Conservation (phyloP, 1,284 basidiomycete genomes). For the Leccinum cinnamomeum region DNA sequence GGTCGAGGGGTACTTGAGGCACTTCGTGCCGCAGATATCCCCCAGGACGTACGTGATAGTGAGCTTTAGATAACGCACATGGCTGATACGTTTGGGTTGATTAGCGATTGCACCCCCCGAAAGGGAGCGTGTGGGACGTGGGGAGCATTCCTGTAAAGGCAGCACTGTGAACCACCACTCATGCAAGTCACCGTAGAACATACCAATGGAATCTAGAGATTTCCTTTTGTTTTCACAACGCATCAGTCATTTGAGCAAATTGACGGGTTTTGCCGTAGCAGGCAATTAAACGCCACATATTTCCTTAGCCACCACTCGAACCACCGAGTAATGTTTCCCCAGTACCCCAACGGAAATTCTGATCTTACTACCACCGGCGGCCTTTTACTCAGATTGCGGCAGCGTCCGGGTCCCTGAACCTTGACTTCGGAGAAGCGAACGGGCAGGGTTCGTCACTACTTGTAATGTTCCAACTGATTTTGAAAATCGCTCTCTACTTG, state of each 20-base stretch:
- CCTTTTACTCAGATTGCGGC: constrained; percentile 3
- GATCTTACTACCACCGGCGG: not conserved
- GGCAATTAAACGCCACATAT: constrained; percentile 32
- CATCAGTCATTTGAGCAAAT: not conserved
- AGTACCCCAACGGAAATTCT: constrained; percentile 2
- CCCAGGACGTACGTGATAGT: constrained; percentile 43
- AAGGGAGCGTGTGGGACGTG: constrained; percentile 42
- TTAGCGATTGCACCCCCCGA: constrained; percentile 39
- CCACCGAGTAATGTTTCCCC: not conserved
- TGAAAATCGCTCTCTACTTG: not conserved
- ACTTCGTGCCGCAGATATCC: constrained; percentile 38
- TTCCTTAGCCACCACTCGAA: constrained; percentile 11
- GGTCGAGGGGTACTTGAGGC: constrained; percentile 54
- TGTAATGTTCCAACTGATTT: not conserved
- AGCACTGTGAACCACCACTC: constrained; percentile 10
- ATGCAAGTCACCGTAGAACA: constrained; percentile 1
- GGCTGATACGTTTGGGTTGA: constrained; percentile 6
- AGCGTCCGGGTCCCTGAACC: constrained; percentile 4
- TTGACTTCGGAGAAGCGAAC: constrained; percentile 7
- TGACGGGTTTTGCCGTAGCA: constrained; percentile 1
- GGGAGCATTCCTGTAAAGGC: constrained; percentile 6
- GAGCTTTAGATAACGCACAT: not conserved
- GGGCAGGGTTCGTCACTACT: not conserved
- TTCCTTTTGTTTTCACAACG: not conserved
- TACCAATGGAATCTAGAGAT: constrained; percentile 4